These are phyloP conservation scores for Parasitella parasitica DNA, from an alignment of 371 early-diverging fungal genomes.

Conservation along the genomic window DNA sequence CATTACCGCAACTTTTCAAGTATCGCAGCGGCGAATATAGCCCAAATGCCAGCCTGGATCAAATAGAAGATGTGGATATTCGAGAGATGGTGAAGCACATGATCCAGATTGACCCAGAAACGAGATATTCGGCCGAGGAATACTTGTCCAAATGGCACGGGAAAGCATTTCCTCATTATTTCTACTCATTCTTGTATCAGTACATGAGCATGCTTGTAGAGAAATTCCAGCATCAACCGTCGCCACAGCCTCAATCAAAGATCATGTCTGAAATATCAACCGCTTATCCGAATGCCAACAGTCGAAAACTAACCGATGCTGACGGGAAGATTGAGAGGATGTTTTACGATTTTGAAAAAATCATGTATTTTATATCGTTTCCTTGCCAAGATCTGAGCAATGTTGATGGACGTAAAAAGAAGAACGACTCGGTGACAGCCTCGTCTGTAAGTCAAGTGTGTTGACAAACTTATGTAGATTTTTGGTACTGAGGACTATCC, in stretches of 20 bases:
- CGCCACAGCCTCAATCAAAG: slow-evolving; percentile 8
- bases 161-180: slow-evolving; percentile 76
- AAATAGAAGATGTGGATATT: slow-evolving; percentile 81
- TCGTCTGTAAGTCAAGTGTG: slow-evolving; percentile 44
- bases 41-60: slow-evolving; percentile 65
- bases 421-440: slow-evolving; percentile 32
- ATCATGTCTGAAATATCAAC: slow-evolving; percentile 28
- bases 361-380: slow-evolving; percentile 56
- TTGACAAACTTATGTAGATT: too few relatives aligned
- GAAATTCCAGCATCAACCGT: slow-evolving; percentile 22
- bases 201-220: slow-evolving; percentile 74
- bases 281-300: slow-evolving; percentile 23
- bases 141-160: slow-evolving; percentile 79
- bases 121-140: slow-evolving; percentile 67
- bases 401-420: slow-evolving; percentile 4
- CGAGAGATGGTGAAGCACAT: slow-evolving; percentile 77
- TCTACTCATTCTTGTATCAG: slow-evolving; percentile 75
- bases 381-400: slow-evolving; percentile 14
- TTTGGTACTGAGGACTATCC: not conserved
- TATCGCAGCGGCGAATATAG: slow-evolving; percentile 80
- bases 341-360: slow-evolving; percentile 75
- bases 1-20: slow-evolving; percentile 85
- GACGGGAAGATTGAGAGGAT: slow-evolving; percentile 80
- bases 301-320: slow-evolving; percentile 52
- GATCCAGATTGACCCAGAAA: slow-evolving; percentile 81